Evolutionary conservation across 257 asterid genomes (phyloP).

Genomic region (Coffea eugenioides): DNA sequence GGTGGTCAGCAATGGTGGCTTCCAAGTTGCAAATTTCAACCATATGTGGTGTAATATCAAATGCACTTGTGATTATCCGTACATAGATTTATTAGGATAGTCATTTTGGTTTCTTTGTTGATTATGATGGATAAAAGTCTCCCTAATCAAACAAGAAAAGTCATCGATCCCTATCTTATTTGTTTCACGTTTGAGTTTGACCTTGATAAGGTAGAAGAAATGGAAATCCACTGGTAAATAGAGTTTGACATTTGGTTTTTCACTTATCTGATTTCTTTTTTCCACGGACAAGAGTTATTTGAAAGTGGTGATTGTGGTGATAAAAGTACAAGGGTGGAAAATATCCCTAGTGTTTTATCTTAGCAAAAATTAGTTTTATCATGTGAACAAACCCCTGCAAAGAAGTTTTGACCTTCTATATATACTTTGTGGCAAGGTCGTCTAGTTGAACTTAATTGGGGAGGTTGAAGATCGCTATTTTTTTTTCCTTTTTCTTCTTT

Average conservation of each 20-base stretch:
- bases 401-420: too few species aligned
- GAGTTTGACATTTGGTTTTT: not conserved
- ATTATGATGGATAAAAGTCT: not conserved
- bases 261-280: too few species aligned
- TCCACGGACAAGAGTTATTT: too few species aligned
- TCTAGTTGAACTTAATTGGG: too few species aligned
- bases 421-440: too few species aligned
- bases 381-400: not conserved
- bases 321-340: too few species aligned
- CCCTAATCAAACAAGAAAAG: not conserved
- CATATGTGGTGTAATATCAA: not conserved
- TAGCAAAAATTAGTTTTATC: too few species aligned
- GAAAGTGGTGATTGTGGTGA: too few species aligned
- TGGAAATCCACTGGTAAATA: not conserved
- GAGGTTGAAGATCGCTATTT: too few species aligned
- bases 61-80: not conserved
- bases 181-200: not conserved
- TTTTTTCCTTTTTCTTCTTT: too few species aligned
- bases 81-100: not conserved
- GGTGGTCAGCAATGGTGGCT: not conserved
- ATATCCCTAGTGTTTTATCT: not conserved
- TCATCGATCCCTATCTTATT: not conserved
- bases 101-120: not conserved
- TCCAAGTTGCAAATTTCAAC: not conserved
- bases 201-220: too few species aligned